These are phyloP conservation scores for Trichoderma sp. DNA, from an alignment of 2,329 filamentous ascomycete genomes.

Conservation along the genomic window DNA sequence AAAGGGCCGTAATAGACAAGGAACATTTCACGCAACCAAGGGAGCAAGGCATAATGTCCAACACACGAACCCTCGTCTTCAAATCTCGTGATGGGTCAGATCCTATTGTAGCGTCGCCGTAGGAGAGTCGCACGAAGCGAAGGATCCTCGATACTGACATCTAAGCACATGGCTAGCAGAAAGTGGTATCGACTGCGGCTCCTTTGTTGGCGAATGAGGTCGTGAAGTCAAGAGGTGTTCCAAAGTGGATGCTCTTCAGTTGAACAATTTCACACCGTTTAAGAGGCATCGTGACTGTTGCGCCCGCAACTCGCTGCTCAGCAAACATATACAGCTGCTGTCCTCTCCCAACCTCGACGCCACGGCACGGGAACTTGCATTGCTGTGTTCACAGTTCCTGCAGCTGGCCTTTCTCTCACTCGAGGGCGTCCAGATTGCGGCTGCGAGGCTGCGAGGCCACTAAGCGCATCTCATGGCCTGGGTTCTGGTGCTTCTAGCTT, in stretches of 20 bases:
- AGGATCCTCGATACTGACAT: background rate
- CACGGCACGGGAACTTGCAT: constrained; percentile 13
- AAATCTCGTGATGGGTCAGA: background rate
- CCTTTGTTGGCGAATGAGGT: background rate
- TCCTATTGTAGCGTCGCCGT: background rate
- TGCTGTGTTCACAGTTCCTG: constrained; percentile 7
- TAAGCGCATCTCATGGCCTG: background rate
- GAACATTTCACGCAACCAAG: background rate
- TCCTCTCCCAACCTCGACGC: background rate
- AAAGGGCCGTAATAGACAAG: background rate
- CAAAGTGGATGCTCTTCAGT: background rate
- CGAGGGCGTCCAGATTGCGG: background rate
- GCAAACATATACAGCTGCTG: background rate
- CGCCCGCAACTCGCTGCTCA: background rate
- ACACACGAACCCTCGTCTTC: background rate
- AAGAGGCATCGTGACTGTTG: background rate
- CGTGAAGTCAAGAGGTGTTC: background rate
- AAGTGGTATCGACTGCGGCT: background rate
- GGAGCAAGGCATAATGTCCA: background rate
- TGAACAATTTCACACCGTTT: background rate
- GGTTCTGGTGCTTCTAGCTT: background rate
- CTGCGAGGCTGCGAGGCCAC: background rate
- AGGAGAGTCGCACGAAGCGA: background rate
- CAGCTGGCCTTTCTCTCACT: background rate
- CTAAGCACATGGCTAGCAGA: background rate